These are phyloP conservation scores for Colletotrichum orchidophilum DNA, from an alignment of 2,329 filamentous ascomycete species.

Conservation along the genomic window DNA sequence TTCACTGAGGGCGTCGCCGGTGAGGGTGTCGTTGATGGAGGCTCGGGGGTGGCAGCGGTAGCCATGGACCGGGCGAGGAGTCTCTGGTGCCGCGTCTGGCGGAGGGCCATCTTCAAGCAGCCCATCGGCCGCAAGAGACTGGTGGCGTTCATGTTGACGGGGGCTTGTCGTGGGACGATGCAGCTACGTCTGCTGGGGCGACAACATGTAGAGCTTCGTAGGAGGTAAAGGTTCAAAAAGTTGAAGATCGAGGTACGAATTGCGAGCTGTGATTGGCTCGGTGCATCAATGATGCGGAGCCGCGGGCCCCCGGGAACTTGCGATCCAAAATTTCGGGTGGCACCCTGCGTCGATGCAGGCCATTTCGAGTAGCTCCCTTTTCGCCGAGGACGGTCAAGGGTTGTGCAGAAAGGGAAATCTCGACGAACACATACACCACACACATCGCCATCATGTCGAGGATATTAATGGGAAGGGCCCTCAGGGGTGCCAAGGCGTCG, in stretches of 20 bases:
- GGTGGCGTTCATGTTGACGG: slow-evolving; percentile 67
- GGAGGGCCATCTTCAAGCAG: slow-evolving; percentile 73
- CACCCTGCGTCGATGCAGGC: slow-evolving; percentile 3
- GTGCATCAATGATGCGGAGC: slow-evolving; percentile 36
- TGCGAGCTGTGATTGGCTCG: slow-evolving; percentile 48
- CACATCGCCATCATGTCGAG: slow-evolving; percentile 21
- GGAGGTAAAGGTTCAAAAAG: slow-evolving; percentile 22
- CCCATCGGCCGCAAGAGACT: slow-evolving; percentile 75
- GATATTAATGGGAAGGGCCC: slow-evolving; percentile 30
- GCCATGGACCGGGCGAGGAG: slow-evolving; percentile 57
- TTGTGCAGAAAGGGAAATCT: too few species aligned
- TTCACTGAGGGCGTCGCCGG: slow-evolving; percentile 40
- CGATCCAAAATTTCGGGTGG: slow-evolving; percentile 29
- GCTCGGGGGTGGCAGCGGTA: slow-evolving; percentile 46
- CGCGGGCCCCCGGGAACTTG: neutral
- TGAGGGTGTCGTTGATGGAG: slow-evolving; percentile 41
- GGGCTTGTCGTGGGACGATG: neutral
- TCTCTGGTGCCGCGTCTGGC: slow-evolving; percentile 64
- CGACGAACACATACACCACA: neutral
- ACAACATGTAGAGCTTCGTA: neutral
- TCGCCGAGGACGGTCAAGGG: slow-evolving; percentile 3
- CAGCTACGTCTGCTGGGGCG: neutral
- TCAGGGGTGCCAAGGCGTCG: slow-evolving; percentile 28
- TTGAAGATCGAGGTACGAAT: slow-evolving; percentile 33
- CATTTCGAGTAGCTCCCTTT: neutral